Conservation (phyloP, 2,329 filamentous ascomycete species). For the Beauveria brongniartii region DNA sequence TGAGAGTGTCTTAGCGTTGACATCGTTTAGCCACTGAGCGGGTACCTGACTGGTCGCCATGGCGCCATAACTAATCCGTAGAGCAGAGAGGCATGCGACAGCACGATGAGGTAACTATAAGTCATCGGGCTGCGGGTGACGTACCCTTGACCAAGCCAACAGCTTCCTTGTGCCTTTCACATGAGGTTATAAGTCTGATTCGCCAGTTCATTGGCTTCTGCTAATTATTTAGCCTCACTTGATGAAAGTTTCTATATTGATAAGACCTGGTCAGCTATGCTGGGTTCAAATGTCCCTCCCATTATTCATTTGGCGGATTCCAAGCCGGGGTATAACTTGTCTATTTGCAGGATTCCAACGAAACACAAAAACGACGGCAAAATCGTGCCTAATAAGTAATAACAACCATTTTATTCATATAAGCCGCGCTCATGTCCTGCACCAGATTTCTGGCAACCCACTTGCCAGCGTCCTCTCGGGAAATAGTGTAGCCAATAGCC, state of each 20-base stretch:
- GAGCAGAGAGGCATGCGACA: neutral
- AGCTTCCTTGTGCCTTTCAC: neutral
- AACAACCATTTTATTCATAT: constrained; percentile 27
- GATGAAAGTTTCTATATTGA: too few relatives aligned
- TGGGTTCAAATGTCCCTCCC: neutral
- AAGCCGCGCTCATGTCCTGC: constrained; percentile 17
- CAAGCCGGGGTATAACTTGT: neutral
- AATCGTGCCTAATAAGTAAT: constrained; percentile 25
- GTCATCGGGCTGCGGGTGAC: neutral
- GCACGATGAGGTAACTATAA: neutral
- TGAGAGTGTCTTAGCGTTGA: neutral
- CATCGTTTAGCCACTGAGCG: neutral
- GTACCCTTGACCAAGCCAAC: neutral
- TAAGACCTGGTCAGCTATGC: too few relatives aligned
- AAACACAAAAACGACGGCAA: neutral
- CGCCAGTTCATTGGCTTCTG: too few relatives aligned
- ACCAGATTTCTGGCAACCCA: constrained; percentile 38
- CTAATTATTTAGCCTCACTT: too few relatives aligned
- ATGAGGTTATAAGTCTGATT: neutral
- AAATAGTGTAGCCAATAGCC: constrained; percentile 39
- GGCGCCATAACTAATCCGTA: neutral
- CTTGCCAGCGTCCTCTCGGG: constrained; percentile 36
- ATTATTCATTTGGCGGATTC: neutral
- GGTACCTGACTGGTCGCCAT: neutral
- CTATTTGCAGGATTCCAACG: neutral